Conservation (phyloP, 805 yeast species). For the Pichia sporocuriosa region DNA sequence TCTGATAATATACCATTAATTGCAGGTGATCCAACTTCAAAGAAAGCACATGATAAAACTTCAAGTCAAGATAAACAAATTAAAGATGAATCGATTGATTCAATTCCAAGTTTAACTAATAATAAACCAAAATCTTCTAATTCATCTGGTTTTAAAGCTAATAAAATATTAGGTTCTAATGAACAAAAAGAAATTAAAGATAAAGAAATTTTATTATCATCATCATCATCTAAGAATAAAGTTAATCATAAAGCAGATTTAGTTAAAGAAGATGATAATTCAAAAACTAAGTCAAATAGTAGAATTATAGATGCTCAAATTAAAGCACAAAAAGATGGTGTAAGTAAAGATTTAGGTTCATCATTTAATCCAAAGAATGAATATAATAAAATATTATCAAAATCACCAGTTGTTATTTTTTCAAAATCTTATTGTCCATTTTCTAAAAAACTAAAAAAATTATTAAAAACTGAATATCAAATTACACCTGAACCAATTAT, state of each 20-base stretch:
- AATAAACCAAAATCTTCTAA: neutral
- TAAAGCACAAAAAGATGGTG: slow-evolving; percentile 7
- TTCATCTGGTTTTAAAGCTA: slow-evolving; percentile 8
- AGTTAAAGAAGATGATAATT: neutral
- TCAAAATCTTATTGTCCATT: slow-evolving; percentile 67
- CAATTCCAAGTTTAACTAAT: neutral
- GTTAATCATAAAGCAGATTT: neutral
- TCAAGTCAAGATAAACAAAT: neutral
- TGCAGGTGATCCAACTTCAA: slow-evolving; percentile 14
- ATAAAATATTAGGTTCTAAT: slow-evolving; percentile 6
- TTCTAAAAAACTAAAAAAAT: slow-evolving; percentile 61
- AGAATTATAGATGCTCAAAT: slow-evolving; percentile 7
- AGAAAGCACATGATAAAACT: slow-evolving; percentile 13
- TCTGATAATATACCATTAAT: slow-evolving; percentile 11
- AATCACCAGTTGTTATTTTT: slow-evolving; percentile 63
- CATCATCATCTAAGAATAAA: neutral
- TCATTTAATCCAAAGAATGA: slow-evolving; percentile 46
- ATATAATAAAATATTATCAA: slow-evolving; percentile 47
- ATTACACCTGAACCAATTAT: slow-evolving; percentile 66
- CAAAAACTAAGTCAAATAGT: neutral
- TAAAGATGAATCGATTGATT: neutral
- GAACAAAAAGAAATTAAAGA: slow-evolving; percentile 8
- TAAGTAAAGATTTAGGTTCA: slow-evolving; percentile 5
- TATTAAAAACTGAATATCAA: slow-evolving; percentile 55
- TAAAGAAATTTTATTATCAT: neutral